Conservation (phyloP, 2,329 filamentous ascomycete genomes). For the Albophoma yamanashiensis region DNA sequence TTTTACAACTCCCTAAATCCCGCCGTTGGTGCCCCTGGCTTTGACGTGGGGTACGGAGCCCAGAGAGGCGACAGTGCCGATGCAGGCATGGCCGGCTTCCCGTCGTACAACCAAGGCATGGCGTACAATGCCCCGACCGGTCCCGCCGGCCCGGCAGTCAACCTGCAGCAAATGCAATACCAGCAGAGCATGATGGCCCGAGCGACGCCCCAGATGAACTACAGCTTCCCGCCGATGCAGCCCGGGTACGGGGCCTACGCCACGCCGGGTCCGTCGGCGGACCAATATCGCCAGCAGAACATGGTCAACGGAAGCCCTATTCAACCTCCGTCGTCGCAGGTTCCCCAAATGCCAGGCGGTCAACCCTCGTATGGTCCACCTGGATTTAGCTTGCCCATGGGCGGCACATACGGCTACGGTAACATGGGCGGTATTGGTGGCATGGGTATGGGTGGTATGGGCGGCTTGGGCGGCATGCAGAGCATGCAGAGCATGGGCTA, state of each 20-base stretch:
- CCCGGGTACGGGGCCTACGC: slow-evolving; percentile 43
- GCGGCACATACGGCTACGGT: slow-evolving; percentile 29
- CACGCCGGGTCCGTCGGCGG: slow-evolving; percentile 34
- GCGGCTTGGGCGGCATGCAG: slow-evolving; percentile 36
- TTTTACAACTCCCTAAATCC: slow-evolving; percentile 43
- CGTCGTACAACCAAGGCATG: slow-evolving; percentile 36
- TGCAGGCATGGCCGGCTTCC: slow-evolving; percentile 36
- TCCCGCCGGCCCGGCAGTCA: slow-evolving; percentile 31
- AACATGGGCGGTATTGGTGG: slow-evolving; percentile 32
- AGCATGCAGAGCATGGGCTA: slow-evolving; percentile 40
- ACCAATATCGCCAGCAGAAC: slow-evolving; percentile 44
- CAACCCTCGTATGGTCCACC: slow-evolving; percentile 37
- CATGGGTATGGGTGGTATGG: slow-evolving; percentile 22
- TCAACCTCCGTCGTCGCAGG: slow-evolving; percentile 29
- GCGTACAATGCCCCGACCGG: slow-evolving; percentile 39
- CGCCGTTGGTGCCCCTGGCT: slow-evolving; percentile 27
- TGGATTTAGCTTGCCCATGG: slow-evolving; percentile 38
- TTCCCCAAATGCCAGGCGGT: slow-evolving; percentile 29
- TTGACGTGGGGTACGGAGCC: slow-evolving; percentile 40
- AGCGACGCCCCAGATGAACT: slow-evolving; percentile 41
- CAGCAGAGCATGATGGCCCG: slow-evolving; percentile 48
- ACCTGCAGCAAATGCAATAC: slow-evolving; percentile 46
- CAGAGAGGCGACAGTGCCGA: slow-evolving; percentile 45
- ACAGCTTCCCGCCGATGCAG: slow-evolving; percentile 47
- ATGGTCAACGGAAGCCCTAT: slow-evolving; percentile 41